These are phyloP conservation scores for Phaeosphaeriaceae sp. DNA, from an alignment of 2,329 filamentous ascomycete species.

Conservation along the genomic window DNA sequence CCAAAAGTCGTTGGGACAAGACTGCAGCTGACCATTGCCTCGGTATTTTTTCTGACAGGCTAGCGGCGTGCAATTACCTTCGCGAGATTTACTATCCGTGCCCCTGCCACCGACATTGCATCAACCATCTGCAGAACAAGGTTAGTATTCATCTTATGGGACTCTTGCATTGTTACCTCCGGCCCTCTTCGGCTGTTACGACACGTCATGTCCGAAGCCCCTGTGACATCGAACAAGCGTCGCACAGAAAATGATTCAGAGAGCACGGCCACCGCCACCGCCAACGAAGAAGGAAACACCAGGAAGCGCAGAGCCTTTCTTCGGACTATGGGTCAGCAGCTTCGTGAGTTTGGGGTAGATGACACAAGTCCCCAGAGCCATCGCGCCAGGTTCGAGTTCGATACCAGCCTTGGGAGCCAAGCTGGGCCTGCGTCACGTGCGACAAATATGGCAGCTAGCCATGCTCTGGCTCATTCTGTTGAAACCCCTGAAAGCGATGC, in stretches of 20 bases:
- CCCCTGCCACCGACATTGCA: too few species aligned
- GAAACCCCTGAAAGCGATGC: slow-evolving; percentile 26
- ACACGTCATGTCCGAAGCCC: slow-evolving; percentile 20
- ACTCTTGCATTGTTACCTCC: too few species aligned
- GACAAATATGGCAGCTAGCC: slow-evolving; percentile 5
- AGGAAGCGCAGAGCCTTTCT: slow-evolving; percentile 31
- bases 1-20: too few species aligned
- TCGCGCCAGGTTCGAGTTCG: slow-evolving; percentile 25
- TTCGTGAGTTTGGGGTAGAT: slow-evolving; percentile 31
- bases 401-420: slow-evolving; percentile 18
- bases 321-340: slow-evolving; percentile 34
- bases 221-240: slow-evolving; percentile 22
- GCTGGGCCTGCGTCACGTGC: slow-evolving; percentile 12
- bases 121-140: neutral
- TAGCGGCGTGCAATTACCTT: too few species aligned
- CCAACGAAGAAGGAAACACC: slow-evolving; percentile 7
- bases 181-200: neutral
- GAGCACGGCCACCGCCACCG: neutral
- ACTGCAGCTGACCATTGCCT: too few species aligned
- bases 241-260: slow-evolving; percentile 13
- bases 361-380: slow-evolving; percentile 29
- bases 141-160: neutral
- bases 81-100: too few species aligned
- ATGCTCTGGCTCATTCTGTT: slow-evolving; percentile 1
- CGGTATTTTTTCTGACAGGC: too few species aligned